Evolutionary conservation across 768 basidiomycete species (phyloP), one percentile per base, ranked within the genome.

Genomic region (Rhizopogon salebrosus): DNA sequence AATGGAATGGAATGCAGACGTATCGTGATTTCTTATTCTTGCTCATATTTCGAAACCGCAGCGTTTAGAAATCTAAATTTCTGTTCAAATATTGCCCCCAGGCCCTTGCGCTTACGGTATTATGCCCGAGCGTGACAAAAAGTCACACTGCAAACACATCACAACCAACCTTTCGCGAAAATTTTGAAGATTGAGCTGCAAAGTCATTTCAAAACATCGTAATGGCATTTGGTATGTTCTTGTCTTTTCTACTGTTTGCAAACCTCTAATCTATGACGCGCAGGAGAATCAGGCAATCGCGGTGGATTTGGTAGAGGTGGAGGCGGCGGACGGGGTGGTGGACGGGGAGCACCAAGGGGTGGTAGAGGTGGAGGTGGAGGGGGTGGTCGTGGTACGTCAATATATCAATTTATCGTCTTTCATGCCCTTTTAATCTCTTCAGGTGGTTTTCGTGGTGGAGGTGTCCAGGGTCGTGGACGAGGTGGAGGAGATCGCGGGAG

Each of bases 231-330:
- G 72, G 72, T 72, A 50, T 23, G 60, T 48, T 14, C 14, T 4
- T 10, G 2, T 39, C 20, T 36, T 46, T 27, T 24, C 13, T 18
- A 2, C 5, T 7, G 2, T 39, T 34, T 27, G 24, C 1, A 13
- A 24, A 38, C 10, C 3, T 11, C 40, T 51, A 14, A 41, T 36
- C 13, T 16, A 8, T 43, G 3, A 24, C 14, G 36, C 27, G 11
- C 43, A 80, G 82, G 81, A 60, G 74, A 63, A 74, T 77, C 87
- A 69, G 91, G 91, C 55, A 84, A 85, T 62, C 84, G 90, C 56
- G 89, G 89, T 31, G 85, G 84, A 60, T 85, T 84, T 70, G 76
- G 80, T 45, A 74, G 77, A 46, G 71, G 74, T 56, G 64, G 68
- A 53, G 68, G 64, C 51, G 63, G 72, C 13, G 62, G 74, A 31